Evolutionary conservation across 2,329 filamentous ascomycete genomes (phyloP).

Genomic region (Sclerotinia glacialis): DNA sequence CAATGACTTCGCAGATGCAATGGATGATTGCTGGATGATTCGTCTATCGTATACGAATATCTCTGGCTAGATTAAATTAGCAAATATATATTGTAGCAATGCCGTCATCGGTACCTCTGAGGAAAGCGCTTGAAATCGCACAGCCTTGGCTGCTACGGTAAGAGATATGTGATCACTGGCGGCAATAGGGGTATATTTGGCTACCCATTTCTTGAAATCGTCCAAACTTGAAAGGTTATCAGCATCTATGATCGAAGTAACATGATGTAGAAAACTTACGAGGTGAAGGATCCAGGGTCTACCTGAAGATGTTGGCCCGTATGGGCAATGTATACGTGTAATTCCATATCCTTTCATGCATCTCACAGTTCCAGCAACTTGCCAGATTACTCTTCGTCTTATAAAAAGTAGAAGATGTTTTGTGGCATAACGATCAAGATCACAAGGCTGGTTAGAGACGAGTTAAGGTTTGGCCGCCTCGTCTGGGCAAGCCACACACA

Average conservation of each 20-base stretch:
- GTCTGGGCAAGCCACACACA: conserved; percentile 18
- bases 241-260: conserved; percentile 4
- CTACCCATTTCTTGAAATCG: conserved; percentile 78
- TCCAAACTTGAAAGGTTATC: conserved; percentile 60
- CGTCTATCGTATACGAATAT: conserved; percentile 90
- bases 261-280: conserved; percentile 52
- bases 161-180: conserved; percentile 80
- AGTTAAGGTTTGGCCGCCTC: conserved; percentile 9
- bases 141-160: conserved; percentile 65
- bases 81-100: conserved; percentile 1
- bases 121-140: conserved; percentile 63
- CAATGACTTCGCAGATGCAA: conserved; percentile 45
- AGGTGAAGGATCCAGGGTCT: conserved; percentile 71
- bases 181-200: conserved; percentile 70
- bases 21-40: conserved; percentile 58
- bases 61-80: conserved; percentile 60
- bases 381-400: conserved; percentile 27
- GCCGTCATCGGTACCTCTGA: conserved; percentile 60
- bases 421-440: conserved; percentile 28
- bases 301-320: conserved; percentile 82
- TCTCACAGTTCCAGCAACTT: conserved; percentile 35
- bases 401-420: conserved; percentile 21
- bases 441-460: conserved; percentile 23
- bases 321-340: conserved; percentile 88
- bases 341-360: conserved; percentile 63